Percentiles rank a stretch among this genome's conserved stretches.
Conservation (phyloP, 345 rosid species). For the Microcos paniculata region DNA sequence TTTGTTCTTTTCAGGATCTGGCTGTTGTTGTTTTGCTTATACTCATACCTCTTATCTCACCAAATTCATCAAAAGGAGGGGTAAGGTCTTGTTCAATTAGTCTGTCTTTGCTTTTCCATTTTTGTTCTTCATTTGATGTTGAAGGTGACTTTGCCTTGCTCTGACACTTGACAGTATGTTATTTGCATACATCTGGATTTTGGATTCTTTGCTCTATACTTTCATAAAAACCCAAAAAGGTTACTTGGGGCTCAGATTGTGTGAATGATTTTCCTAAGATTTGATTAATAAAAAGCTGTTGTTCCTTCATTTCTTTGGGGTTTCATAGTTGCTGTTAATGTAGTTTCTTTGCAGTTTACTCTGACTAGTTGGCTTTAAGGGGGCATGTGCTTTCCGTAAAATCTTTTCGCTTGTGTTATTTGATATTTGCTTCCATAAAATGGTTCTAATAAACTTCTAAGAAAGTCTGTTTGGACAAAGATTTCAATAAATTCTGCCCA, state of each 20-base stretch:
- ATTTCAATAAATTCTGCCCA: background rate
- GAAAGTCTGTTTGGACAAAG: background rate
- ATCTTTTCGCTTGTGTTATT: background rate
- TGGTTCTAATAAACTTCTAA: background rate
- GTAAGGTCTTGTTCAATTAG: slow-evolving; percentile 43
- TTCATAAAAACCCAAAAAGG: background rate
- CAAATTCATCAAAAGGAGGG: slow-evolving; percentile 99
- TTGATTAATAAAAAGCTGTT: slow-evolving; percentile 1
- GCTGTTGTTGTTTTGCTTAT: slow-evolving; percentile 97
- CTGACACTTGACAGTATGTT: background rate
- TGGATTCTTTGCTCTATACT: background rate
- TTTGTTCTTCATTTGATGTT: slow-evolving; percentile 14
- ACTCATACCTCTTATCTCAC: slow-evolving; percentile 97
- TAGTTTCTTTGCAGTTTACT: slow-evolving; percentile 4
- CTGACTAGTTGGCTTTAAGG: slow-evolving; percentile 6
- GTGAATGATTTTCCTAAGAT: slow-evolving; percentile 1
- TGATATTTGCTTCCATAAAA: slow-evolving; percentile 7
- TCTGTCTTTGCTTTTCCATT: slow-evolving; percentile 14
- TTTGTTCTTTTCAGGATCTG: slow-evolving; percentile 66
- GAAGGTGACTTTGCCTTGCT: slow-evolving; percentile 13
- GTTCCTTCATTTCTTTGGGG: slow-evolving; percentile 3
- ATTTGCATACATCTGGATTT: slow-evolving; percentile 2
- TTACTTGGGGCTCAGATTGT: background rate
- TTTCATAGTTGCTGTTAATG: background rate
- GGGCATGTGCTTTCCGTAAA: slow-evolving; percentile 2